A percentile compares a stretch with the other conserved stretches of the same genome.
Conservation (phyloP, 306 rosid species). For the Vigna reflexopilosa region DNA sequence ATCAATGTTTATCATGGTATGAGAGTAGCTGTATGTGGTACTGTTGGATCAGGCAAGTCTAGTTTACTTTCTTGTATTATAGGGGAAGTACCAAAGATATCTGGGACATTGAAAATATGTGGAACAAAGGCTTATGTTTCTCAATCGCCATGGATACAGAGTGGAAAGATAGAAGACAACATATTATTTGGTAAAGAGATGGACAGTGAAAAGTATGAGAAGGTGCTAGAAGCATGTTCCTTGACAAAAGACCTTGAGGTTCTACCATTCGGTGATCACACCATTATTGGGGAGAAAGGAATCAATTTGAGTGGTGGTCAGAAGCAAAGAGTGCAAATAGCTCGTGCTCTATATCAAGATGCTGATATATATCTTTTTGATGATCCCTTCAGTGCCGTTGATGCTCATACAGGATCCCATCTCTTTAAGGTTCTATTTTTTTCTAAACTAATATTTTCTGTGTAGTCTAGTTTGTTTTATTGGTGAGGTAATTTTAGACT, state of each 20-base stretch:
- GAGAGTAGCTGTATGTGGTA: conserved; percentile 89
- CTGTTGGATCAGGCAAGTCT: conserved; percentile 92
- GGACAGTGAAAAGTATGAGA: conserved; percentile 72
- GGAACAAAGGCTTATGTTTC: conserved; percentile 89
- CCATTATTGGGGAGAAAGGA: conserved; percentile 86
- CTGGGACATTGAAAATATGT: conserved; percentile 71
- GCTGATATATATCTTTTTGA: conserved; percentile 85
- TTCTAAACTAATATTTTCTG: background rate
- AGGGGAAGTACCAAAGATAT: conserved; percentile 81
- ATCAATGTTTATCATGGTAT: conserved; percentile 62
- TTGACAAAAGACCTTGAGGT: conserved; percentile 75
- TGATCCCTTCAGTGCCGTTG: conserved; percentile 92
- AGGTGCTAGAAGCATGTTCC: conserved; percentile 78
- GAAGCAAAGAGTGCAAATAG: conserved; percentile 88
- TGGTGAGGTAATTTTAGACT: background rate
- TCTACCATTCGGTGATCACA: conserved; percentile 82
- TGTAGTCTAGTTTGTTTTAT: background rate
- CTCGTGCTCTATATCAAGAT: conserved; percentile 84
- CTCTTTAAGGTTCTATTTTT: conserved; percentile 66
- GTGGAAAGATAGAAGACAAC: conserved; percentile 83
- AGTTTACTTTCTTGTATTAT: conserved; percentile 80
- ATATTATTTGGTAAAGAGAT: conserved; percentile 76
- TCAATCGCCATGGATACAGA: conserved; percentile 95
- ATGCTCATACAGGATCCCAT: conserved; percentile 95
- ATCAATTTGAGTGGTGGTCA: conserved; percentile 94